Evolutionary conservation across 257 asterid genomes (phyloP).

Genomic region (Eustoma russellianum): DNA sequence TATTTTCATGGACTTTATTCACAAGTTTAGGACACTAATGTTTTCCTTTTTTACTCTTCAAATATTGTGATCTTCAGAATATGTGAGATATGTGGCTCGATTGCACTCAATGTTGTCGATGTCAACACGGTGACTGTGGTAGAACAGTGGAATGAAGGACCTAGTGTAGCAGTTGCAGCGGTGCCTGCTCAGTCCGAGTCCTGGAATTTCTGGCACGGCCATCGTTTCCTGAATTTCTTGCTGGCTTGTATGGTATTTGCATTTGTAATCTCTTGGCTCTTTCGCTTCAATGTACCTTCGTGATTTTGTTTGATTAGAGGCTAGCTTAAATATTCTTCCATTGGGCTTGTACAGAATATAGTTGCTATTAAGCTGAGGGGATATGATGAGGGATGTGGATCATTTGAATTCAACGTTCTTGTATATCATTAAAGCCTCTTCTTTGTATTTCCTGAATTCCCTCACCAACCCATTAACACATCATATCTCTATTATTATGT

Average conservation of each 20-base stretch:
- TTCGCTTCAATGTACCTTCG: slow-evolving; percentile 63
- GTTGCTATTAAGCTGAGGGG: too few species aligned
- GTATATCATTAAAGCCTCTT: too few species aligned
- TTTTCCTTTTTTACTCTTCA: not conserved
- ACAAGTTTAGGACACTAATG: not conserved
- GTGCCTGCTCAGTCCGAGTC: slow-evolving; percentile 23
- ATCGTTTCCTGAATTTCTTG: slow-evolving; percentile 60
- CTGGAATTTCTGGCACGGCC: slow-evolving; percentile 68
- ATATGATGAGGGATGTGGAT: too few species aligned
- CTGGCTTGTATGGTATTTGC: slow-evolving; percentile 85
- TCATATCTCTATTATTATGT: too few species aligned
- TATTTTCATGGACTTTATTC: too few species aligned
- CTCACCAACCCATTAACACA: too few species aligned
- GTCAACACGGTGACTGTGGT: slow-evolving; percentile 26
- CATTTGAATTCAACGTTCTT: too few species aligned
- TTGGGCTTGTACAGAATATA: too few species aligned
- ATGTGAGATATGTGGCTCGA: slow-evolving; percentile 80
- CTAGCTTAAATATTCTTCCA: too few species aligned
- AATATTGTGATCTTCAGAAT: slow-evolving; percentile 29
- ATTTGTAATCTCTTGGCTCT: slow-evolving; percentile 76
- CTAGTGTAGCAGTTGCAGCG: slow-evolving; percentile 16
- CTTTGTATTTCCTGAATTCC: too few species aligned
- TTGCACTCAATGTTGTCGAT: slow-evolving; percentile 56
- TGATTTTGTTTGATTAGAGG: slow-evolving; percentile 10
- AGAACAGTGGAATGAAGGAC: slow-evolving; percentile 36